These are phyloP conservation scores for Astrothelium macrocarpum DNA, from an alignment of 495 filamentous ascomycete genomes.

Conservation along the genomic window DNA sequence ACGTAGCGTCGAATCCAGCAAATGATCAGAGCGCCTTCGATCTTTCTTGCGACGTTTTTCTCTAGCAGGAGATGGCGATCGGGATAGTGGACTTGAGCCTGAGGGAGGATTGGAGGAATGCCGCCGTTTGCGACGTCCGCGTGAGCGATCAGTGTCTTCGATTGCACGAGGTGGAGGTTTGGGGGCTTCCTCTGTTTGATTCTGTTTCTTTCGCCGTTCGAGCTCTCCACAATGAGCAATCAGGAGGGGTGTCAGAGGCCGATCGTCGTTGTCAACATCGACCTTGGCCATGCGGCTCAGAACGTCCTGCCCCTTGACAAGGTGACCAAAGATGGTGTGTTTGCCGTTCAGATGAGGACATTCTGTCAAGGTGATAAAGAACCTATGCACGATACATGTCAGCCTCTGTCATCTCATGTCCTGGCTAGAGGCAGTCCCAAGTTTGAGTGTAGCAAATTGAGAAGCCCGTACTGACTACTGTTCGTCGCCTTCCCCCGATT, in stretches of 20 bases:
- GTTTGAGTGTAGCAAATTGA: background rate
- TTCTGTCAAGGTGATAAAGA: constrained; percentile 39
- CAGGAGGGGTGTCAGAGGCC: constrained; percentile 28
- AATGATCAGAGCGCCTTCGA: constrained; percentile 18
- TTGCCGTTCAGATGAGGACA: constrained; percentile 33
- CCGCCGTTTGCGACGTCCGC: constrained; percentile 9
- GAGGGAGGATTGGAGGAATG: background rate
- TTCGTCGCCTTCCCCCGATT: constrained; percentile 37
- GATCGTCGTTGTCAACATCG: constrained; percentile 31
- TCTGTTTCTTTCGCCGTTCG: constrained; percentile 21
- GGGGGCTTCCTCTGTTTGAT: constrained; percentile 7
- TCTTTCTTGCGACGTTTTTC: background rate
- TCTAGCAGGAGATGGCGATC: constrained; percentile 1
- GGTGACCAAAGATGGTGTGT: constrained; percentile 35
- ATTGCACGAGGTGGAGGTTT: background rate
- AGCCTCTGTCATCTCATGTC: background rate
- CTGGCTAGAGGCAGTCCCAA: background rate
- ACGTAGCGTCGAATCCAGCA: constrained; percentile 19
- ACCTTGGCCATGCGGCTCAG: constrained; percentile 30
- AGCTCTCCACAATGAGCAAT: constrained; percentile 36
- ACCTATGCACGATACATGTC: constrained; percentile 20
- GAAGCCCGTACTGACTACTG: constrained; percentile 32
- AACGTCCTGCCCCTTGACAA: constrained; percentile 32
- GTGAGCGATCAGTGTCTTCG: constrained; percentile 5
- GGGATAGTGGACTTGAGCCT: background rate